A percentile compares a stretch with the other conserved stretches of the same genome.
These are phyloP conservation scores for Candolleomyces eurysporus DNA, from an alignment of 768 basidiomycete genomes.

Conservation along the genomic window DNA sequence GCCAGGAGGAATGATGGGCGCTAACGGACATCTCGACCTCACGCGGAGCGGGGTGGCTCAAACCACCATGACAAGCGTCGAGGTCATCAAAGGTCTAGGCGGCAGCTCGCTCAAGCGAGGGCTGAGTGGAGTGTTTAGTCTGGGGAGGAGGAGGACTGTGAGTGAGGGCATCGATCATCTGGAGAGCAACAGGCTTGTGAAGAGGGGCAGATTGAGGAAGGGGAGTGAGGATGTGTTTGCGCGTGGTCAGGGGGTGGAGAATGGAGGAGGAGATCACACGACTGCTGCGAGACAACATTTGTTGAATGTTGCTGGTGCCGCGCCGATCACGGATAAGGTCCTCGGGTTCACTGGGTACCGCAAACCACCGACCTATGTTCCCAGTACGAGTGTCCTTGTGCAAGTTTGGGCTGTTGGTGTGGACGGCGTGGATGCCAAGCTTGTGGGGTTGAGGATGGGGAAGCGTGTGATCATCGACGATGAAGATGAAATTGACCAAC, in stretches of 20 bases:
- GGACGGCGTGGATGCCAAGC: slow-evolving; percentile 67
- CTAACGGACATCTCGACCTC: slow-evolving; percentile 63
- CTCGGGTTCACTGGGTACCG: slow-evolving; percentile 72
- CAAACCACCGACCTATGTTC: slow-evolving; percentile 70
- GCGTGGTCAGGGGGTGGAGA: neutral
- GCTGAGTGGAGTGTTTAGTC: slow-evolving; percentile 13
- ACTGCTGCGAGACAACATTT: slow-evolving; percentile 2
- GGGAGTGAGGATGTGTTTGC: slow-evolving; percentile 14
- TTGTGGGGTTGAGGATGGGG: slow-evolving; percentile 50
- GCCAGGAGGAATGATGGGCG: slow-evolving; percentile 8
- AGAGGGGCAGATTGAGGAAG: slow-evolving; percentile 6
- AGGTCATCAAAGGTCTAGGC: slow-evolving; percentile 63
- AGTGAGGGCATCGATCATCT: slow-evolving; percentile 5
- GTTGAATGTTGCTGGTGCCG: neutral
- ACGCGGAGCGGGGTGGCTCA: slow-evolving; percentile 77
- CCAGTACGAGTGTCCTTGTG: slow-evolving; percentile 68
- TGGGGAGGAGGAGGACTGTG: slow-evolving; percentile 14
- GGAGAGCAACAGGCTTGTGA: neutral
- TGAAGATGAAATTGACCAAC: neutral
- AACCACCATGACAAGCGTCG: slow-evolving; percentile 86
- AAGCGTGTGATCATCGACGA: slow-evolving; percentile 7
- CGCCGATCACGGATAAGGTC: slow-evolving; percentile 20
- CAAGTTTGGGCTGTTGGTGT: slow-evolving; percentile 90
- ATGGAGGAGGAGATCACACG: neutral
- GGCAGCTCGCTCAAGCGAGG: slow-evolving; percentile 5